These are phyloP conservation scores for Rhododendron vialii DNA, from an alignment of 148 eudicot genomes.

Conservation along the genomic window DNA sequence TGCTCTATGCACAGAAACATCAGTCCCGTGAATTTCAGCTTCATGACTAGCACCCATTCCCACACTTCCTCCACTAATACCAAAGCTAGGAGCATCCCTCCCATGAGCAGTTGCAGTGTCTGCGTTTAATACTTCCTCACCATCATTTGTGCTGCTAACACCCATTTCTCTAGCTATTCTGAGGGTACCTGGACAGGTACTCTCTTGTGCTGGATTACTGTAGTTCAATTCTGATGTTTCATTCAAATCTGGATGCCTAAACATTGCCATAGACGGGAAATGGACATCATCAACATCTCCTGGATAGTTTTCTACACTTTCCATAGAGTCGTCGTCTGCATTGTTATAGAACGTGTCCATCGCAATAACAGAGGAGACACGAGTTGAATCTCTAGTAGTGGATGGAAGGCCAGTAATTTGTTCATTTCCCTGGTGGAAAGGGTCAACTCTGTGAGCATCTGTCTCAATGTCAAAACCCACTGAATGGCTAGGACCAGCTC, in stretches of 20 bases:
- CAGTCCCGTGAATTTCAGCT: constrained; percentile 95
- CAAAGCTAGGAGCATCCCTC: constrained; percentile 83
- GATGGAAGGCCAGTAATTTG: constrained; percentile 46
- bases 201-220: constrained; percentile 90
- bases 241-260: constrained; percentile 53
- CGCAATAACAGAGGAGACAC: constrained; percentile 91
- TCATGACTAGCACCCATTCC: constrained; percentile 99
- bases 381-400: constrained; percentile 72
- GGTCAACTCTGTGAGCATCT: constrained; percentile 49
- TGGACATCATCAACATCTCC: constrained; percentile 71
- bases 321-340: constrained; percentile 89
- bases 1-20: constrained; percentile 71
- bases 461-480: constrained; percentile 56
- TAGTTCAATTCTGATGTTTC: constrained; percentile 86
- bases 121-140: constrained; percentile 87
- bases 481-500: constrained; percentile 93
- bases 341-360: constrained; percentile 77
- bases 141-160: constrained; percentile 88
- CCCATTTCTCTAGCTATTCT: constrained; percentile 82
- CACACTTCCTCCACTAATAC: constrained; percentile 96
- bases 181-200: constrained; percentile 66
- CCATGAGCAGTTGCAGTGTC: constrained; percentile 76
- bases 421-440: constrained; percentile 41
- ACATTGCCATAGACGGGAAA: constrained; percentile 46
- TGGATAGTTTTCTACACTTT: constrained; percentile 94